Percentiles rank a stretch among this genome's conserved stretches.
Evolutionary conservation across 805 yeast genomes (phyloP).

Genomic region (Saturnispora sekii): DNA sequence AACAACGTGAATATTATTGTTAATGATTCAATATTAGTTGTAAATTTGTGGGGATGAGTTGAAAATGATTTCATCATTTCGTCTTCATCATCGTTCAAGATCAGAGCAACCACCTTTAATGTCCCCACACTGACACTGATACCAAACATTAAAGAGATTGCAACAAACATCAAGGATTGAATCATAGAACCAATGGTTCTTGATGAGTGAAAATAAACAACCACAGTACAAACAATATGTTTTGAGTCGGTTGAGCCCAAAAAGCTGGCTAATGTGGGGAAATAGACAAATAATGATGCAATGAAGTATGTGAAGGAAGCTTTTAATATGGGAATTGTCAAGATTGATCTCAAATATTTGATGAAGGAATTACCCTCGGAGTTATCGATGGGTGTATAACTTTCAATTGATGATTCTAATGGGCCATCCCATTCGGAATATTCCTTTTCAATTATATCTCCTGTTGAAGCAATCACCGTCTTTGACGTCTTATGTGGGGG

Average conservation of each 20-base stretch:
- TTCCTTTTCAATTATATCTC: constrained; percentile 6
- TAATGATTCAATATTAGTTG: not conserved
- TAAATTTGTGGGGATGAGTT: not conserved
- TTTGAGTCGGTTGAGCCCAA: constrained; percentile 64
- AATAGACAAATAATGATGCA: constrained; percentile 67
- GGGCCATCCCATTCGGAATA: not conserved
- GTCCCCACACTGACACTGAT: constrained; percentile 10
- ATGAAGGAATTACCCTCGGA: not conserved
- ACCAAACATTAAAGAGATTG: constrained; percentile 40
- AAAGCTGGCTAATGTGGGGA: constrained; percentile 35
- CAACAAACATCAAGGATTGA: constrained; percentile 57
- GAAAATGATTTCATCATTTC: not conserved
- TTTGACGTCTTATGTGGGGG: not conserved
- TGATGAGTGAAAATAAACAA: constrained; percentile 79
- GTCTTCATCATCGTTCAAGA: constrained; percentile 1
- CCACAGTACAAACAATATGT: constrained; percentile 74
- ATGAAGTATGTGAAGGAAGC: constrained; percentile 67
- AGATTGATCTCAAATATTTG: constrained; percentile 3
- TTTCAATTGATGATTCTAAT: constrained; percentile 7
- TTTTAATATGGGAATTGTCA: constrained; percentile 30
- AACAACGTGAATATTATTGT: constrained; percentile 6
- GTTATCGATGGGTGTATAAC: not conserved
- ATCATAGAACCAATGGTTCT: constrained; percentile 74
- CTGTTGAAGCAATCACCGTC: constrained; percentile 14
- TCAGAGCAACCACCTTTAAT: not conserved